Evolutionary conservation across 495 filamentous ascomycete species (phyloP).

Genomic region (Penicillium cinerascens): DNA sequence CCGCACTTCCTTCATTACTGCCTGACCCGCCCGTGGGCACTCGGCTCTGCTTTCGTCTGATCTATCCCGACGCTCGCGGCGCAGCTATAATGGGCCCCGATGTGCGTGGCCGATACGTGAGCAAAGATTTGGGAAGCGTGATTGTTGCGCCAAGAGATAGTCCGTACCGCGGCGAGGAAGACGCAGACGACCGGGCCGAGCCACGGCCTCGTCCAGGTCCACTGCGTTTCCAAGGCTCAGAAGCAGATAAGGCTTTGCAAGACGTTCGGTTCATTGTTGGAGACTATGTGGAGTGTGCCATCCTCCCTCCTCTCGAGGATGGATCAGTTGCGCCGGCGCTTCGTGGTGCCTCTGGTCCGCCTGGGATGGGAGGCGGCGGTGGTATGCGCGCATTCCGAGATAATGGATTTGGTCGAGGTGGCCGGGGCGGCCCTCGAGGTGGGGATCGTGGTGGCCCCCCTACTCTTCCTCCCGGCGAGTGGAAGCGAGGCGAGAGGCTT

Average conservation of each 20-base stretch:
- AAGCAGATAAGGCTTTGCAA: constrained; percentile 66
- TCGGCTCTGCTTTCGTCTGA: constrained; percentile 77
- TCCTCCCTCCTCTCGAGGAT: constrained; percentile 69
- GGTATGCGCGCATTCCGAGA: constrained; percentile 49
- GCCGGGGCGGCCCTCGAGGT: constrained; percentile 21
- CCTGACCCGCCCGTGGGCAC: constrained; percentile 76
- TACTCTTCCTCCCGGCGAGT: constrained; percentile 30
- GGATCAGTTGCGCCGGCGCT: constrained; percentile 65
- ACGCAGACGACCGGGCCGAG: constrained; percentile 39
- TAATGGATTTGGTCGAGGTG: constrained; percentile 38
- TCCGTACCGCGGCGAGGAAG: constrained; percentile 42
- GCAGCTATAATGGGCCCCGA: constrained; percentile 42
- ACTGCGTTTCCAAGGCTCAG: constrained; percentile 45
- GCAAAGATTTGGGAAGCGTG: constrained; percentile 78
- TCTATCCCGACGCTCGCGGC: constrained; percentile 74
- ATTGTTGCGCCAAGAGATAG: constrained; percentile 53
- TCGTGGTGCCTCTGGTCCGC: constrained; percentile 17
- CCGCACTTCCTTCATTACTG: constrained; percentile 63
- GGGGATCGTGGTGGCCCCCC: constrained; percentile 21
- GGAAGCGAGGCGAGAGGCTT: constrained; percentile 43
- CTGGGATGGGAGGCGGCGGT: constrained; percentile 21
- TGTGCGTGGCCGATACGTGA: constrained; percentile 59
- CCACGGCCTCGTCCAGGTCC: constrained; percentile 19
- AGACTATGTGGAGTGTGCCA: constrained; percentile 79
- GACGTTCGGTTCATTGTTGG: constrained; percentile 82